Base-by-base conservation (phyloP, 176 grass and related monocot genomes). In the Pontederia paniculata region DNA sequence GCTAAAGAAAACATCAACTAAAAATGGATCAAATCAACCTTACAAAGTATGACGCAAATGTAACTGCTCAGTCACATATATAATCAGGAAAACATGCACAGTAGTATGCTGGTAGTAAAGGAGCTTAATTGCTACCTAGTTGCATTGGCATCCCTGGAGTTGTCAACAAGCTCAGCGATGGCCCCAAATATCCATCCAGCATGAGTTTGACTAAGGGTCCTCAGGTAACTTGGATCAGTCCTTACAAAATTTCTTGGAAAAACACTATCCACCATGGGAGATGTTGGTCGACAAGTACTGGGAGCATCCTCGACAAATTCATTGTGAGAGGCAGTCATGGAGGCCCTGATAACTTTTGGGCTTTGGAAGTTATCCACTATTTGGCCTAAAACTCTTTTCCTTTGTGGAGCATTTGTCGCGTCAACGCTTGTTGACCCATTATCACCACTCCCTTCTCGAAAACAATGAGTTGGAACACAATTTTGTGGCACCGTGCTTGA, bases 131-230 rank as follows among this genome's bases (percentile, higher is more conserved):
- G 25, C 25, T 31, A 94, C 88, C 88, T 80, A 45, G 72, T 76
- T 52, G 89, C 78, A 55, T 69, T 74, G 48, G 89, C 89, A 78
- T 95, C 89, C 72, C 75, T 82, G 44, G 89, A 95, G 68, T 95
- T 88, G 58, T 95, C 89, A 57, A 95, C 77, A 52, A 95, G 78
- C 78, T 95, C 89, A 61, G 89, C 84, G 71, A 95, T 70, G 59
- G 81, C 89, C 63, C 89, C 89, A 79, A 95, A 95, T 23, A 95
- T 84, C 89, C 89, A 95, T 37, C 77, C 60, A 57, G 80, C 89
- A 77, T 85, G 89, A 69, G 84, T 77, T 61, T 95, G 84, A 64
- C 89, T 82, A n/a, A 95, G 81, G 46, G 89, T 95, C 22, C 60
- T 67, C 56, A 95, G 68, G 71, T 95, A 95, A 55, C 80, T 85